A percentile compares a stretch with the other conserved stretches of the same genome.
Evolutionary conservation across 768 basidiomycete species (phyloP).

Genomic region (Podaxis sp.): DNA sequence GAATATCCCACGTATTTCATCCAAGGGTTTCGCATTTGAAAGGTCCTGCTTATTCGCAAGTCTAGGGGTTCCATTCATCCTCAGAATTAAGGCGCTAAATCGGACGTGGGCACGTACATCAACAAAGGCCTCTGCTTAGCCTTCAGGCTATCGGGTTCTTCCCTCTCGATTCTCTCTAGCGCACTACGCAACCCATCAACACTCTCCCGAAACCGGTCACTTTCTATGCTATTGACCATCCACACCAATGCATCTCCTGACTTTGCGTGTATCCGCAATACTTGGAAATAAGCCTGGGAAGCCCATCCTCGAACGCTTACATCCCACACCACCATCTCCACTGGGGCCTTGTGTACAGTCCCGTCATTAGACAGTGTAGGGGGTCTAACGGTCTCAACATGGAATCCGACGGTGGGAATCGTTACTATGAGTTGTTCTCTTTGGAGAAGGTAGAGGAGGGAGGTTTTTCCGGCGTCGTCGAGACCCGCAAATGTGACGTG

Average conservation of each 20-base stretch:
- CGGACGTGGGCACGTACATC: constrained; percentile 26
- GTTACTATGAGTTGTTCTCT: constrained; percentile 37
- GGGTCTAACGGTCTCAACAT: constrained; percentile 53
- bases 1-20: constrained; percentile 41
- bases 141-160: not conserved
- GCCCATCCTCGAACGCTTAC: not conserved
- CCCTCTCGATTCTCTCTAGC: constrained; percentile 25
- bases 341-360: not conserved
- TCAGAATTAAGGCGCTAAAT: not conserved
- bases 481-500: constrained; percentile 31
- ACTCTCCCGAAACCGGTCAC: constrained; percentile 50
- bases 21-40: constrained; percentile 47
- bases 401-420: constrained; percentile 49
- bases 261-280: constrained; percentile 21
- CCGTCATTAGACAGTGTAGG: constrained; percentile 13
- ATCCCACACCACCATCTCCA: not conserved
- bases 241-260: constrained; percentile 58
- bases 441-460: constrained; percentile 43
- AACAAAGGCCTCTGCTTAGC: constrained; percentile 25
- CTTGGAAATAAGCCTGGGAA: constrained; percentile 21
- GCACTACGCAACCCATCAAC: constrained; percentile 46
- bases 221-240: constrained; percentile 54
- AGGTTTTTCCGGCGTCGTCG: constrained; percentile 44
- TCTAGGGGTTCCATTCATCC: constrained; percentile 20
- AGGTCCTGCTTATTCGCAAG: constrained; percentile 66